Evolutionary conservation across 2,329 filamentous ascomycete species (phyloP).

Genomic region (Myriosclerotinia duriaeana): DNA sequence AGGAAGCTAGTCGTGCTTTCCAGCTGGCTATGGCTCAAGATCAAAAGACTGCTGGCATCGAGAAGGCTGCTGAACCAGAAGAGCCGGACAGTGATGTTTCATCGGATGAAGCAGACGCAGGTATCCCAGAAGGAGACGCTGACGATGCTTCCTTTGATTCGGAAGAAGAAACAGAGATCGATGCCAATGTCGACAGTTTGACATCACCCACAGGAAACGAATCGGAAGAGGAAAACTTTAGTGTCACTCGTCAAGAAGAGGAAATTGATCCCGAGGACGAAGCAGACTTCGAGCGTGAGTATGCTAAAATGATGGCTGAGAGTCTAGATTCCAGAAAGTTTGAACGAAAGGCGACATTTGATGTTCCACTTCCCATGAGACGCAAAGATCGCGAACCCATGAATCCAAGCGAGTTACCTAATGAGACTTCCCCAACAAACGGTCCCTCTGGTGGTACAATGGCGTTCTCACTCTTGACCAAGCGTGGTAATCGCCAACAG

Average conservation of each 20-base stretch:
- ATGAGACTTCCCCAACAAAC: slow-evolving; percentile 43
- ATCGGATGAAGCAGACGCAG: slow-evolving; percentile 67
- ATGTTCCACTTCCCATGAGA: slow-evolving; percentile 94
- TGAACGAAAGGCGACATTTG: slow-evolving; percentile 90
- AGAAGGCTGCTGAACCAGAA: slow-evolving; percentile 68
- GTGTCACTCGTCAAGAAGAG: slow-evolving; percentile 88
- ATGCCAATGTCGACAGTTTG: slow-evolving; percentile 52
- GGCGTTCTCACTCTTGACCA: slow-evolving; percentile 95
- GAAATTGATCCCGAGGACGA: slow-evolving; percentile 90
- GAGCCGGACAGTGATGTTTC: slow-evolving; percentile 68
- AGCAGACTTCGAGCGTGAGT: slow-evolving; percentile 95
- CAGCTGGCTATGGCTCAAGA: slow-evolving; percentile 86
- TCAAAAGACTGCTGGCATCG: slow-evolving; percentile 74
- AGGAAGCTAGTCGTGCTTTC: slow-evolving; percentile 82
- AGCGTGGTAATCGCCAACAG: slow-evolving; percentile 93
- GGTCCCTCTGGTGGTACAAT: slow-evolving; percentile 61
- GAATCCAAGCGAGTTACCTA: slow-evolving; percentile 42
- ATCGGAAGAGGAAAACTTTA: slow-evolving; percentile 79
- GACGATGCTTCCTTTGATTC: slow-evolving; percentile 48
- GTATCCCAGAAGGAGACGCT: slow-evolving; percentile 52
- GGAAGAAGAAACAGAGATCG: slow-evolving; percentile 55
- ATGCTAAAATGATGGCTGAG: slow-evolving; percentile 97
- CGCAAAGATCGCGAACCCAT: slow-evolving; percentile 61
- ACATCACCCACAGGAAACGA: slow-evolving; percentile 58
- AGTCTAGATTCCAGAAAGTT: slow-evolving; percentile 95